Evolutionary conservation across 176 grass and related monocot genomes (phyloP), one percentile per base, ranked within the genome.

Genomic region (Oryza australiensis): DNA sequence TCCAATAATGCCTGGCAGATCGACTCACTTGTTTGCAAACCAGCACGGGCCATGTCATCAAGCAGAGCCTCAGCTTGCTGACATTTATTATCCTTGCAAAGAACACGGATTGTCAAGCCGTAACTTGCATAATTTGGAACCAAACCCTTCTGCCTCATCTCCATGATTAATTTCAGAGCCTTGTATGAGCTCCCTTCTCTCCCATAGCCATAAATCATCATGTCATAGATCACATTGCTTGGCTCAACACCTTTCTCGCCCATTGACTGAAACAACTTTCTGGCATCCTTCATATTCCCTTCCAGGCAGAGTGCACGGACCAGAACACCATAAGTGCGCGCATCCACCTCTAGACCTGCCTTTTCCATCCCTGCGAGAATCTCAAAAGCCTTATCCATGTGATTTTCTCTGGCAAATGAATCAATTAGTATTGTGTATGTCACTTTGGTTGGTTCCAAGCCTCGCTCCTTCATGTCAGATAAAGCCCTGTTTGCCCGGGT

Each of bases 341-440:
- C 91, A 86, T 97, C 91, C 37, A 82, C 84, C 80, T 87, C 84
- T 51, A 94, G 51, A 30, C 94, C 89, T 83, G 63, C 42, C 62
- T 70, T 86, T 46, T 86, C 76, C 83, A 93, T 89, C 6, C 82
- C 78, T 27, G 76, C n/a, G 83, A 89, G 83, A 82, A 91, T 85
- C 74, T 86, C 66, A 12, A 94, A 78, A 38, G 89, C 91, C 51
- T 79, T 93, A 30, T 68, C 66, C 84, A 87, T 93, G 68, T 89
- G 82, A 78, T 89, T 89, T 27, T 22, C 81, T 48, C 83, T 82
- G 18, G 87, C 87, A 80, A 94, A 82, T 66, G 87, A 87, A 84
- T 91, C 91, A 12, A 94, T 89, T 16, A 94, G 82, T 65, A 89
- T 94, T 9, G 84, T 97, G 80, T 86, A 97, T 0, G 94, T 94